These are phyloP conservation scores for Alternaria sp. DNA, from an alignment of 2,329 filamentous ascomycete genomes.

Conservation along the genomic window DNA sequence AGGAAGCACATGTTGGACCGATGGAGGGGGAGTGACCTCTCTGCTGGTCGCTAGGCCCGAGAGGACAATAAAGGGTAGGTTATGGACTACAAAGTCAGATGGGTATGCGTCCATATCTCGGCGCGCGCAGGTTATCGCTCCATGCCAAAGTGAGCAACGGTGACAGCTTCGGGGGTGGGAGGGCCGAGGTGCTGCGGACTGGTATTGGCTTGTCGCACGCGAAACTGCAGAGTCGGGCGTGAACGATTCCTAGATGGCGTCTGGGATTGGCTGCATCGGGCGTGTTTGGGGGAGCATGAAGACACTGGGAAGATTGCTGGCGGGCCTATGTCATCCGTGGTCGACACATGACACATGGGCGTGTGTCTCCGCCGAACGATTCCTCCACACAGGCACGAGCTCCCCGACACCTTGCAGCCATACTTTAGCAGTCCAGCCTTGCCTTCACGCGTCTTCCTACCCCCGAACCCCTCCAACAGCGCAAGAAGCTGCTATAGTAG, in stretches of 20 bases:
- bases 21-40: conserved; percentile 54
- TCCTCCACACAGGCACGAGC: conserved; percentile 16
- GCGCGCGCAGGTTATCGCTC: conserved; percentile 37
- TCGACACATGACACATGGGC: conserved; percentile 13
- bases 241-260: not conserved
- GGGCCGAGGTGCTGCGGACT: conserved; percentile 21
- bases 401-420: conserved; percentile 11
- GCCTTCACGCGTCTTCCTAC: conserved; percentile 8
- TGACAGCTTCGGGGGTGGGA: conserved; percentile 10
- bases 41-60: conserved; percentile 69
- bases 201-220: conserved; percentile 7
- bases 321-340: conserved; percentile 14
- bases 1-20: conserved; percentile 52
- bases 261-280: not conserved
- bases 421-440: not conserved
- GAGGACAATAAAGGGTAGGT: conserved; percentile 82
- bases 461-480: not conserved
- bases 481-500: not conserved
- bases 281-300: conserved; percentile 12
- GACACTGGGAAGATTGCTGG: conserved; percentile 9
- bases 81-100: conserved; percentile 81
- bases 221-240: not conserved
- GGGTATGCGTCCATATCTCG: conserved; percentile 79
- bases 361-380: conserved; percentile 11
- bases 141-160: conserved; percentile 32